phyloP scores from a whole-genome alignment of 257 asterid species.

The Perilla frutescens region DNA sequence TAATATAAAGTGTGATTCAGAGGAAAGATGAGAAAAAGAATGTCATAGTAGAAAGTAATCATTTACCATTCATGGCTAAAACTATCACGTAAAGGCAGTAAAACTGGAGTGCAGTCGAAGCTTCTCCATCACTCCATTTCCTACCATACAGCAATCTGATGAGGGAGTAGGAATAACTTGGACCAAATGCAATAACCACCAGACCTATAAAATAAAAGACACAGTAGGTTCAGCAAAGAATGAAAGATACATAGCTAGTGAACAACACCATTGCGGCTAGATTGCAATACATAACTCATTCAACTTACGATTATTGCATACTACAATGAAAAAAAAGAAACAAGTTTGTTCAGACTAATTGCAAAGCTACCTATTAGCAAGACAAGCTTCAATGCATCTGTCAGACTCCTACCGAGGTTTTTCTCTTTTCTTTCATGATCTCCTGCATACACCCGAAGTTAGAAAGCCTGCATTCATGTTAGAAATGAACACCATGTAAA shows the following conservation, averaged over 20 bases:
- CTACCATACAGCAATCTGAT: slow-evolving; percentile 82
- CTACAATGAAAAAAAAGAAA: slow-evolving; percentile 4
- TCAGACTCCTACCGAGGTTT: slow-evolving; percentile 66
- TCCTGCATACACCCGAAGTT: slow-evolving; percentile 51
- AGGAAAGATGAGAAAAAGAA: slow-evolving; percentile 8
- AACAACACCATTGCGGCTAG: slow-evolving; percentile 23
- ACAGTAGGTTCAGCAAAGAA: slow-evolving; percentile 21
- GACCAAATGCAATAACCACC: slow-evolving; percentile 88
- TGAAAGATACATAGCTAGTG: slow-evolving; percentile 6
- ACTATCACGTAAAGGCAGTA: slow-evolving; percentile 83
- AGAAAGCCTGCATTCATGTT: neutral
- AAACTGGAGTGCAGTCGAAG: slow-evolving; percentile 80
- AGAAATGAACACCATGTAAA: slow-evolving; percentile 24
- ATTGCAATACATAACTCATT: slow-evolving; percentile 1
- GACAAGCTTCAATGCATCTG: slow-evolving; percentile 93
- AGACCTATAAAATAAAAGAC: slow-evolving; percentile 57
- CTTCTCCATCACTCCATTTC: slow-evolving; percentile 99
- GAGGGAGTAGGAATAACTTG: slow-evolving; percentile 94
- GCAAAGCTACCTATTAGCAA: slow-evolving; percentile 72
- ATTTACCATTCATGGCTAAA: slow-evolving; percentile 92
- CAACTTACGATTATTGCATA: neutral
- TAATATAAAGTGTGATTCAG: neutral
- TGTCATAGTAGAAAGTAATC: neutral
- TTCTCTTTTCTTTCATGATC: slow-evolving; percentile 53
- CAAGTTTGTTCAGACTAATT: neutral